These are phyloP conservation scores for Colletotrichum tofieldiae DNA, from an alignment of 2,329 filamentous ascomycete species.

Conservation along the genomic window DNA sequence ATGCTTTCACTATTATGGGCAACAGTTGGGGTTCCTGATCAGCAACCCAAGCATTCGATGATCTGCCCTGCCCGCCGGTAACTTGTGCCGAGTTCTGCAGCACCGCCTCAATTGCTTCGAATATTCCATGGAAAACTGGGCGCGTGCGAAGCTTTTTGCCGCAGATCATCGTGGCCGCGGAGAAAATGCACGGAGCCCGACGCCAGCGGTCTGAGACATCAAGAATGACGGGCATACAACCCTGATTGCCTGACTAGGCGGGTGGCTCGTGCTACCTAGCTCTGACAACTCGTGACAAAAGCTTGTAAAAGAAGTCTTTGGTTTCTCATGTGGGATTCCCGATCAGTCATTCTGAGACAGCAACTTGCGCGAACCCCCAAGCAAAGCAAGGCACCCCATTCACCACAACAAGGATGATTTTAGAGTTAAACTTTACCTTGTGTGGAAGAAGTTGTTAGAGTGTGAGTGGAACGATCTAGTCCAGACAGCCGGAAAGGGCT, in stretches of 20 bases:
- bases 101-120: conserved; percentile 27
- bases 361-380: not conserved
- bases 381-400: too few relatives aligned
- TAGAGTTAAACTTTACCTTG: not conserved
- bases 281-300: conserved; percentile 20
- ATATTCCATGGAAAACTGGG: conserved; percentile 10
- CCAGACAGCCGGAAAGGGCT: not conserved
- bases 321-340: conserved; percentile 8
- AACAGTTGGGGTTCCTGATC: conserved; percentile 2
- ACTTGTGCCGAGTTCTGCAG: conserved; percentile 13
- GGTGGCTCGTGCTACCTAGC: conserved; percentile 5
- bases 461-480: too few relatives aligned
- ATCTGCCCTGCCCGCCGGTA: not conserved
- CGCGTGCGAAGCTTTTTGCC: not conserved
- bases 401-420: not conserved
- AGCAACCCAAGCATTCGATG: conserved; percentile 11
- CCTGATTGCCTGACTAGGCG: not conserved
- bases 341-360: conserved; percentile 17
- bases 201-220: not conserved
- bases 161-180: conserved; percentile 11
- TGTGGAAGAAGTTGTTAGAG: not conserved
- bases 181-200: conserved; percentile 12
- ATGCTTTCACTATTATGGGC: not conserved
- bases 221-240: not conserved
- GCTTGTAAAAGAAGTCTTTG: not conserved